These are phyloP conservation scores for Lagerstroemia fauriei DNA, from an alignment of 441 rosid species.

Conservation along the genomic window DNA sequence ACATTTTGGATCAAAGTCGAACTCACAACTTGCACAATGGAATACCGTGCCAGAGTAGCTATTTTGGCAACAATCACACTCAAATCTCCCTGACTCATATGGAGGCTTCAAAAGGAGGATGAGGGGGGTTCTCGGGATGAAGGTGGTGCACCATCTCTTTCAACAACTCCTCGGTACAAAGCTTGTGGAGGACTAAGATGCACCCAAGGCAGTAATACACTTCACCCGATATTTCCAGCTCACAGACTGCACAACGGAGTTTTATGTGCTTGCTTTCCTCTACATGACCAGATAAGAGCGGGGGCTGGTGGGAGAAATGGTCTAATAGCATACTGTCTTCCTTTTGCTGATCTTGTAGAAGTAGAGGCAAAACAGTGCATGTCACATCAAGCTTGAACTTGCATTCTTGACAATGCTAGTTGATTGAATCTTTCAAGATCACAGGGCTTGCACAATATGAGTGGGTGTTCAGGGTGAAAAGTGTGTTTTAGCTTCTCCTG, in stretches of 20 bases:
- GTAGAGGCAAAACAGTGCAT: constrained; percentile 18
- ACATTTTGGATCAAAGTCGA: neutral
- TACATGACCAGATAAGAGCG: neutral
- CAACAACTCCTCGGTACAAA: neutral
- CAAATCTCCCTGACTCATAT: neutral
- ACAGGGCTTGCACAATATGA: neutral
- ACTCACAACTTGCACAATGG: neutral
- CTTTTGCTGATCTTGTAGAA: neutral
- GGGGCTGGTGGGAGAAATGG: neutral
- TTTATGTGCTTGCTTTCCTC: no score
- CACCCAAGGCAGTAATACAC: neutral
- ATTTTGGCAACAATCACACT: neutral
- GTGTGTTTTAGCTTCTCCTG: neutral
- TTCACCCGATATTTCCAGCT: no score
- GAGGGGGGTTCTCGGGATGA: neutral
- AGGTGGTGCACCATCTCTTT: neutral
- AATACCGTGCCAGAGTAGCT: neutral
- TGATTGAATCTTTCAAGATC: neutral
- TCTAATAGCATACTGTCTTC: neutral
- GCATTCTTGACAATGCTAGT: constrained; percentile 19
- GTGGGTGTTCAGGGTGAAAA: neutral
- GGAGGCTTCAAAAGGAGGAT: neutral
- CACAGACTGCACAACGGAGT: neutral
- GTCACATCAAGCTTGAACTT: constrained; percentile 6
- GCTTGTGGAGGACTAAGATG: neutral